Evolutionary conservation across 306 rosid genomes (phyloP).

Genomic region (Cucurbita argyrosperma): DNA sequence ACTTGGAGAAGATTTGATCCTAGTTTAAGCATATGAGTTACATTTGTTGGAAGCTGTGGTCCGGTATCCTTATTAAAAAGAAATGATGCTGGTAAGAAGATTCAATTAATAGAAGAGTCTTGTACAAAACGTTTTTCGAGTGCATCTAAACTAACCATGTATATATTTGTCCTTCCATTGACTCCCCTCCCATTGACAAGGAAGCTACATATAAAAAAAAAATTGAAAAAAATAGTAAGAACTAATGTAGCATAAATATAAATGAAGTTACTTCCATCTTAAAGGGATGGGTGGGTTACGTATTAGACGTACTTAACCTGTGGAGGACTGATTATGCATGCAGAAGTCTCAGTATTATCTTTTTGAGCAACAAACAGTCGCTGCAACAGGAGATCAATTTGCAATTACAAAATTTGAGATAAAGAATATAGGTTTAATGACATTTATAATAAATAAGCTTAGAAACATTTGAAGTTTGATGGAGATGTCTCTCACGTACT

Average conservation of each 20-base stretch:
- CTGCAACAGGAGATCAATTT: constrained; percentile 22
- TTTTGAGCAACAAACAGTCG: constrained; percentile 60
- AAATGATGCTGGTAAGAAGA: constrained; percentile 7
- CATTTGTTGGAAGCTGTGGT: constrained; percentile 75
- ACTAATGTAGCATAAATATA: constrained; percentile 3
- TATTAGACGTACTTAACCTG: constrained; percentile 54
- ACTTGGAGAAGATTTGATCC: constrained; percentile 90
- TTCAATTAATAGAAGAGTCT: not conserved
- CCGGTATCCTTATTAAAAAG: constrained; percentile 51
- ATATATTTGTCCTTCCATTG: constrained; percentile 31
- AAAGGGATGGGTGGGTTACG: not conserved
- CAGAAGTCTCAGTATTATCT: constrained; percentile 63
- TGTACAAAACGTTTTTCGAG: not conserved
- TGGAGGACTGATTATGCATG: constrained; percentile 79
- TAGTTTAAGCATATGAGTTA: constrained; percentile 48
- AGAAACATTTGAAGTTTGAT: not conserved
- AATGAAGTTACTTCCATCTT: not conserved
- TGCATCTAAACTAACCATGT: constrained; percentile 37
- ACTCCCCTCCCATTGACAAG: constrained; percentile 81
- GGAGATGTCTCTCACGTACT: not conserved
- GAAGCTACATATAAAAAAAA: constrained; percentile 36
- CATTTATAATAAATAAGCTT: not conserved
- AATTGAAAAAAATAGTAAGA: not conserved
- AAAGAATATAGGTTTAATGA: not conserved
- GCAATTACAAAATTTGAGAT: not conserved